Evolutionary conservation across 1,284 basidiomycete genomes (phyloP), one percentile per base, ranked within the genome.

Genomic region (Tylopilus sp.): DNA sequence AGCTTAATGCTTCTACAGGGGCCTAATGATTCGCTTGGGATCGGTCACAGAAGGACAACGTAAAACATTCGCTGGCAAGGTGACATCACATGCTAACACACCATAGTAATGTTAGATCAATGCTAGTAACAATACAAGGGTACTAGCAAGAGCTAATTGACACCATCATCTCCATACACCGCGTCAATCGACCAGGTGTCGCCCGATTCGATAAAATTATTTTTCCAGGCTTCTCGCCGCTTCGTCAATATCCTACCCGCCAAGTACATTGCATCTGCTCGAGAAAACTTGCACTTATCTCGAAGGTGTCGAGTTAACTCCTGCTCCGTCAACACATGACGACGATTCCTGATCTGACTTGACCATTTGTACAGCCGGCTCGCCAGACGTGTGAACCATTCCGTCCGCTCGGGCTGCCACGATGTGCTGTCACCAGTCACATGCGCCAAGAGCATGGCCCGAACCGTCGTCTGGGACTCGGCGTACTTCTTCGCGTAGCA

Each of bases 341-440:
- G 64, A 53, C 70, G 64, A 12, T 26, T 32, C 51, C 19, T 69
- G 53, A 66, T 47, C 58, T 72, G 72, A 47, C 57, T 36, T 22
- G 71, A 18, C 72, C 73, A 77, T 55, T 53, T 62, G 47, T 74
- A 24, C 47, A 75, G 13, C 51, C 51, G 74, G 38, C 66, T 62
- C 2, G 72, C 74, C 53, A 75, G 47, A 55, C 74, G 51, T 53
- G 77, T 58, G 53, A 75, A 75, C 72, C 72, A 72, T 41, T 53
- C 60, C 10, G 60, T 57, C 54, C 71, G 74, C 26, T 77, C 74
- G 18, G 69, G 62, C 36, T 64, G 62, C 74, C 74, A 76, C 15
- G 74, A 72, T 6, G 39, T n/a, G 36, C 52, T 39, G 49, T 49
- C 32, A 29, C 26, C 69, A 63, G 71, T 53, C 18, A 77, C 65